phyloP scores from a whole-genome alignment of 805 yeast species.

The Zygosaccharomyces rouxii region DNA sequence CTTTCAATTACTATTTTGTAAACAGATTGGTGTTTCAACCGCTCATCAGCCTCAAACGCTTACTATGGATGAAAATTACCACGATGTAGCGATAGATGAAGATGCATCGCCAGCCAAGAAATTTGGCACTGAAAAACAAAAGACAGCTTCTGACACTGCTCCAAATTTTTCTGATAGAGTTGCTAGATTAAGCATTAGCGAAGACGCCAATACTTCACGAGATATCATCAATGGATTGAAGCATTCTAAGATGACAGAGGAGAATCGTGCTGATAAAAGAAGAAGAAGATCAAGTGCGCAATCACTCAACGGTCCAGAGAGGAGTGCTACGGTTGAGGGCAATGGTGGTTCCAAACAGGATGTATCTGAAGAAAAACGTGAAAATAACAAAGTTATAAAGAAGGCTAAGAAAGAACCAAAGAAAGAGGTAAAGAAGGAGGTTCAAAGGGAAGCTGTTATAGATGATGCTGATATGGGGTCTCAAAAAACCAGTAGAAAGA shows the following conservation, averaged over 20 bases:
- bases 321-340: background rate
- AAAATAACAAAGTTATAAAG: background rate
- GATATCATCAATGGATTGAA: slow-evolving; percentile 14
- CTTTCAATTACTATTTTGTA: background rate
- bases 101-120: background rate
- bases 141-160: background rate
- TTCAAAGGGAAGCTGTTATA: background rate
- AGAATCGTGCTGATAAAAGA: slow-evolving; percentile 11
- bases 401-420: background rate
- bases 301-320: slow-evolving; percentile 8
- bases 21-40: background rate
- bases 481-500: background rate
- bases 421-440: background rate
- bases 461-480: background rate
- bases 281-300: slow-evolving; percentile 32
- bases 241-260: slow-evolving; percentile 1
- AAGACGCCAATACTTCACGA: slow-evolving; percentile 11
- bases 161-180: slow-evolving; percentile 18
- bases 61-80: background rate
- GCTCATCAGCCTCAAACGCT: background rate
- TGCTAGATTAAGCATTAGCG: slow-evolving; percentile 29
- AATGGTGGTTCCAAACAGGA: background rate
- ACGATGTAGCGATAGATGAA: background rate
- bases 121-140: background rate
- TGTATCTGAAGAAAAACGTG: background rate